Evolutionary conservation across 345 rosid species (phyloP), one percentile per base, ranked within the genome.

Genomic region (Euphorbia tirucalli): DNA sequence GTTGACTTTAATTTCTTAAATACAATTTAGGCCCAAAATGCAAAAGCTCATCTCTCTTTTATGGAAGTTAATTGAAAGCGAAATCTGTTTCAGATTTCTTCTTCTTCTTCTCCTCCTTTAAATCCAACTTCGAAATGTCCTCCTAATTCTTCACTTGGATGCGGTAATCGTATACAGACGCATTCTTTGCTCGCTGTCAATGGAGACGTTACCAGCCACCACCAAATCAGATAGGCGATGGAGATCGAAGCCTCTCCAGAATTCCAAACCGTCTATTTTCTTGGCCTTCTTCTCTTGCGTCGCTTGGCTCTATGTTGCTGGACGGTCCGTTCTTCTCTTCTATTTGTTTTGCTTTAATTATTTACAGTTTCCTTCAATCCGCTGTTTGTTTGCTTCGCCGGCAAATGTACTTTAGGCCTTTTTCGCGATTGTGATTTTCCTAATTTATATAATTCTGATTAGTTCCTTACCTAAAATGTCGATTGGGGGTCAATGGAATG

Each of bases 221-320:
- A 7, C 71, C 65, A 89, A 92, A 83, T 54, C 87, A 39, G 98
- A 93, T 50, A 77, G 90, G 69, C 85, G 97, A 68, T 70, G 87
- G 70, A 81, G 94, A 83, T 87, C 89, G 73, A 93, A 84, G 88
- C 77, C 85, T 80, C 70, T 71, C 7, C 88, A 69, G 68, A 77
- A 87, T 19, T 86, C 97, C 4, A 91, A 82, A 57, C 90, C 97
- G 0, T 91, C 98, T 4, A 70, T 91, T 37, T 61, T 87, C 16
- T 66, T 91, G 84, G 94, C 91, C 54, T 90, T 91, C 85, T 86
- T 90, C 87, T 93, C 97, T 71, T 93, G 96, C 77, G 71, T 93
- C 75, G 98, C 98, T 81, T 91, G 98, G 93, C 97, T 93, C 74
- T 91, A 93, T 71, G 96, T 91, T 65, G 97, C 96, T 58, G 98